Base-by-base conservation (phyloP, 306 rosid genomes). In the Erythrophleum fordii region DNA sequence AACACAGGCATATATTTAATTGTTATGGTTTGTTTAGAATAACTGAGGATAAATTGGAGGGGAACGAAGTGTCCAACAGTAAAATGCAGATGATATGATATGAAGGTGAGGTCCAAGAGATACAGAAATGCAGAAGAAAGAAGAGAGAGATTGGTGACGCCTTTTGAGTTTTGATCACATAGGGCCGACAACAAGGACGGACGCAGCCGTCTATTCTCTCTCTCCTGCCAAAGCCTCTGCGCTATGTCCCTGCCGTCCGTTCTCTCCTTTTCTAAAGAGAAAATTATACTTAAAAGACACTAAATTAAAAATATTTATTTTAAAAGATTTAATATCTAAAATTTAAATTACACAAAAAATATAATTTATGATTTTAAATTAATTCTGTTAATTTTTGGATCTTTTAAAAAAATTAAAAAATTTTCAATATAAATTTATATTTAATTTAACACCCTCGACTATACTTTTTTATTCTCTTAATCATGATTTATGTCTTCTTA, bases 131-230 rank as follows among this genome's bases (percentile, higher is more conserved):
- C 8, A 29, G n/a, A 16, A 5, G 44, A 62, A 18, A 13, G 8
- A 17, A 20, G 3, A 2, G 17, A 10, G 6, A 34, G 65, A 6
- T n/a, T n/a, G n/a, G n/a, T n/a, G n/a, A n/a, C n/a, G n/a, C n/a
- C n/a, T n/a, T n/a, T n/a, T n/a, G n/a, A n/a, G n/a, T 68, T 77
- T 82, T 76, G 86, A 80, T 83, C 49, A 6, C 4, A 81, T 69
- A 82, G 83, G 86, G 58, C 91, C 92, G 93, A 91, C 97, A 91
- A 88, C 68, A 82, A 86, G 89, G 93, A 88, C 92, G 84, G 41
- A 66, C 28, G 58, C 83, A 86, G 92, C 94, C 92, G 92, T 88
- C 89, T 84, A 84, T 76, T 68, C 78, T 41, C 85, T 29, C 85
- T 29, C 80, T 48, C 53, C 87, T 85, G 88, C 58, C 3, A 88